These are phyloP conservation scores for Xylaria sp. DNA, from an alignment of 2,329 filamentous ascomycete species.

Conservation along the genomic window DNA sequence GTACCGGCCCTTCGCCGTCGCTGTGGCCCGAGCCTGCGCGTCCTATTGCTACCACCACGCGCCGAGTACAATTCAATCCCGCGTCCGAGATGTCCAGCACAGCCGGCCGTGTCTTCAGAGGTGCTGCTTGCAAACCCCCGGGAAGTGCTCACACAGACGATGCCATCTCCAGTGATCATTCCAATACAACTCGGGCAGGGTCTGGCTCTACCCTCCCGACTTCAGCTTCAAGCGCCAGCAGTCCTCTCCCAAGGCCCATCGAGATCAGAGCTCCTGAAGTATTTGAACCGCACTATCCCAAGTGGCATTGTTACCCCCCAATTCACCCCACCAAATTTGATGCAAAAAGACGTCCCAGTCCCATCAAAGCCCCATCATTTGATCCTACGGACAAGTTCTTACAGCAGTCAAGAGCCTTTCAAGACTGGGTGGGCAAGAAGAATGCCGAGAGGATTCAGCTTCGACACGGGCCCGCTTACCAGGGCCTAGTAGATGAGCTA, in stretches of 20 bases:
- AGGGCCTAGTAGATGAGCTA: constrained; percentile 20
- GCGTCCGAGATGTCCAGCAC: background rate
- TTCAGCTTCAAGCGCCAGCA: background rate
- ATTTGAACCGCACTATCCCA: constrained; percentile 28
- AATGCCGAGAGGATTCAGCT: constrained; percentile 32
- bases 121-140: background rate
- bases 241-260: constrained; percentile 14
- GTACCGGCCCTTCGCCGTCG: constrained; percentile 29
- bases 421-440: constrained; percentile 32
- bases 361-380: background rate
- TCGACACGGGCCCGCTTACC: constrained; percentile 18
- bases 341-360: background rate
- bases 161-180: constrained; percentile 1
- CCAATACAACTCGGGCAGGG: background rate
- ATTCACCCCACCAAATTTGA: constrained; percentile 27
- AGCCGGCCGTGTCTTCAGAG: background rate
- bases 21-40: constrained; percentile 33
- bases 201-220: constrained; percentile 22
- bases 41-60: background rate
- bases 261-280: background rate
- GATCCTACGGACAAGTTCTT: constrained; percentile 31
- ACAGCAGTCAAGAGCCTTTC: constrained; percentile 35
- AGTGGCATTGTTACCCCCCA: constrained; percentile 33
- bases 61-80: constrained; percentile 9
- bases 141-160: background rate